Percentiles rank a stretch among this genome's conserved stretches.
Evolutionary conservation across 306 rosid genomes (phyloP).

Genomic region (Rosa persica): DNA sequence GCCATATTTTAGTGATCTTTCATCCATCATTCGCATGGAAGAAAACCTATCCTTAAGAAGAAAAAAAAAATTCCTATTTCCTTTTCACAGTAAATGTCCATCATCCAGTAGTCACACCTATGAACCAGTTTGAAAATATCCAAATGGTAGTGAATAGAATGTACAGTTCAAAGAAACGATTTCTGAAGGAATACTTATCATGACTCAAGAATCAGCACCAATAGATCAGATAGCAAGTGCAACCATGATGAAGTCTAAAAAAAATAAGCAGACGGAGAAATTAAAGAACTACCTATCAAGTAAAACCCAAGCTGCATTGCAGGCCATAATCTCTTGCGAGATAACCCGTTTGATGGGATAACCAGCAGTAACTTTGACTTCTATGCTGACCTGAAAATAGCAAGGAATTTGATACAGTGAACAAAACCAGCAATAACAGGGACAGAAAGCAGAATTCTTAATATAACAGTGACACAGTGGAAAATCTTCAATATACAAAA

Average conservation of each 20-base stretch:
- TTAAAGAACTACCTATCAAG: constrained; percentile 61
- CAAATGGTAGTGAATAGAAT: not conserved
- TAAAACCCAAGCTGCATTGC: constrained; percentile 62
- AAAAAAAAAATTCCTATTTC: not conserved
- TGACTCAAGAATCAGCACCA: not conserved
- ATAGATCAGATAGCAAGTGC: not conserved
- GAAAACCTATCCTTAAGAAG: not conserved
- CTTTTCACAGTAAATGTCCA: not conserved
- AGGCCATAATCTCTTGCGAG: constrained; percentile 55
- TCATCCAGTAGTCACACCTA: not conserved
- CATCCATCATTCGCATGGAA: not conserved
- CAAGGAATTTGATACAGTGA: constrained; percentile 4
- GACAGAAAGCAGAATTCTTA: not conserved
- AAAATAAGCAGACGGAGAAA: not conserved
- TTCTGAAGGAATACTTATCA: not conserved
- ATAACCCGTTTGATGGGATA: constrained; percentile 68
- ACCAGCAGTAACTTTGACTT: constrained; percentile 75
- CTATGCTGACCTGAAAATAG: constrained; percentile 54
- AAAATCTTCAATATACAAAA: not conserved
- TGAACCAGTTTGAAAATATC: not conserved
- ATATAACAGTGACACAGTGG: not conserved
- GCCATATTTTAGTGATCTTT: not conserved
- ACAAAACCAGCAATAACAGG: not conserved
- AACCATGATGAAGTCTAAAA: not conserved
- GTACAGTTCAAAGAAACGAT: not conserved